phyloP scores from a whole-genome alignment of 176 grass and related monocot species.

The Dendrocalamus sinicus region DNA sequence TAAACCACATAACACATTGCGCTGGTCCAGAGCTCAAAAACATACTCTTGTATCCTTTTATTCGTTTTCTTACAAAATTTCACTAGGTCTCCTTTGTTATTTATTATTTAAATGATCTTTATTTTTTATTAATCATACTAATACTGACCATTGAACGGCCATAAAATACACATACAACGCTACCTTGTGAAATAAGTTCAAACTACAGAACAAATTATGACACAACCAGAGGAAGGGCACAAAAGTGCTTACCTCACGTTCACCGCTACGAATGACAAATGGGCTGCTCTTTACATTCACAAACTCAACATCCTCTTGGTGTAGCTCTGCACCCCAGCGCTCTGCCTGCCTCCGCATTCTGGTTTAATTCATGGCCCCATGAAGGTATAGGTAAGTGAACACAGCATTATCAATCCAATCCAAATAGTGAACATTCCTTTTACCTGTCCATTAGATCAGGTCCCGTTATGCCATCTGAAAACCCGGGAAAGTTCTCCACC shows the following conservation, averaged over 20 bases:
- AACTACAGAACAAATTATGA: background rate
- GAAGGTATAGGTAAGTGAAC: conserved; percentile 9
- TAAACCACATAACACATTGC: conserved; percentile 6
- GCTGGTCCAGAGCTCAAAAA: background rate
- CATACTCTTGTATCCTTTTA: background rate
- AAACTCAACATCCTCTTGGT: conserved; percentile 97
- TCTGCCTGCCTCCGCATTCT: conserved; percentile 96
- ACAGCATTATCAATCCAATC: background rate
- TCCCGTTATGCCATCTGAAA: conserved; percentile 89
- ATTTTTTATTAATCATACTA: conserved; percentile 1
- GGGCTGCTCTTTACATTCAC: conserved; percentile 78
- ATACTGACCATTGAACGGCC: background rate
- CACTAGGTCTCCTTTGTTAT: background rate
- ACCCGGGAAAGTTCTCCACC: conserved; percentile 96
- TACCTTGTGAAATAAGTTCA: background rate
- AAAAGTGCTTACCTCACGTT: conserved; percentile 67
- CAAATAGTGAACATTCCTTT: background rate
- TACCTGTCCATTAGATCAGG: conserved; percentile 99
- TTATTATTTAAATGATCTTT: background rate
- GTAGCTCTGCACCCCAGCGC: conserved; percentile 89
- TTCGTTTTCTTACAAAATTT: background rate
- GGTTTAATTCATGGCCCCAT: conserved; percentile 6
- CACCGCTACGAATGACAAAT: conserved; percentile 73
- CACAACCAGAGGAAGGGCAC: background rate
- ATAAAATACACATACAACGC: background rate